A percentile compares a stretch with the other conserved stretches of the same genome.
Evolutionary conservation across 768 basidiomycete genomes (phyloP).

Genomic region (Dacryopinax spathularia): DNA sequence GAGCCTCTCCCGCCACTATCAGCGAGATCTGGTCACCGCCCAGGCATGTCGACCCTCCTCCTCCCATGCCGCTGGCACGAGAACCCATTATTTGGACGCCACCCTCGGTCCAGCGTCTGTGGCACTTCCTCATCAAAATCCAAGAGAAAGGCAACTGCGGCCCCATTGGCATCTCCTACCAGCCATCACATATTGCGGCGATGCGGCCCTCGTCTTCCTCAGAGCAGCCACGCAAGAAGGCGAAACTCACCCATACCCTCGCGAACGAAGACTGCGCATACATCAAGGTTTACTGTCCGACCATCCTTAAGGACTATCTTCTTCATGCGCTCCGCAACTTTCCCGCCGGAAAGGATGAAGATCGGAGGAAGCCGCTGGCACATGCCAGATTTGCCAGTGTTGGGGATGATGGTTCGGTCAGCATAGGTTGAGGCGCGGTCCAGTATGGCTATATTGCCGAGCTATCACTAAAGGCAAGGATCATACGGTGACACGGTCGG

Average conservation of each 20-base stretch:
- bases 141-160: conserved; percentile 1
- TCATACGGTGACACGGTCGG: too few relatives aligned
- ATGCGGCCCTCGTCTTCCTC: background rate
- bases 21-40: background rate
- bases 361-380: background rate
- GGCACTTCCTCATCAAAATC: background rate
- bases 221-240: background rate
- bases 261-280: background rate
- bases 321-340: background rate
- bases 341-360: background rate
- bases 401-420: background rate
- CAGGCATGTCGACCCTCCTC: background rate
- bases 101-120: background rate
- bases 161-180: background rate
- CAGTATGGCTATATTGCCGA: too few relatives aligned
- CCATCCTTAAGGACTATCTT: background rate
- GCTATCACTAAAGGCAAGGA: too few relatives aligned
- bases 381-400: background rate
- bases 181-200: background rate
- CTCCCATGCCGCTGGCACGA: background rate
- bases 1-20: background rate
- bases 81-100: background rate
- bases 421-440: background rate
- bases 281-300: background rate
- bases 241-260: background rate